Percentiles rank a stretch among this genome's conserved stretches.
Evolutionary conservation across 495 filamentous ascomycete species (phyloP).

Genomic region (Trichodelitschia bisporula): DNA sequence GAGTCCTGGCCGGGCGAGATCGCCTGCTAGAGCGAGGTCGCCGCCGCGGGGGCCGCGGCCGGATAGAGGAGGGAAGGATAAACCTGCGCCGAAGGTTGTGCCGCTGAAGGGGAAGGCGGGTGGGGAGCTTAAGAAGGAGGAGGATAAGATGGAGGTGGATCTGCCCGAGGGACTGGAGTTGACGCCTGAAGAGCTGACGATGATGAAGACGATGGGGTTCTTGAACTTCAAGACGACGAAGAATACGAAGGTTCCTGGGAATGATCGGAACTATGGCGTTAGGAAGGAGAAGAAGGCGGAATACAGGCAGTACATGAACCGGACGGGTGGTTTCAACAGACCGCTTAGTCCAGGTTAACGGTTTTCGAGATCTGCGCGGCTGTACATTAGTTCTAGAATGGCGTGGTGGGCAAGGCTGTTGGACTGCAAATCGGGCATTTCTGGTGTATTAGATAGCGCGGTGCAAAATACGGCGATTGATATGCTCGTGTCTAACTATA

Average conservation of each 20-base stretch:
- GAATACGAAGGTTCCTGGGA: constrained; percentile 71
- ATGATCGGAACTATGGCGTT: constrained; percentile 54
- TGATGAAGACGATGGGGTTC: constrained; percentile 78
- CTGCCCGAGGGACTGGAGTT: constrained; percentile 13
- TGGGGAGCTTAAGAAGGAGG: constrained; percentile 14
- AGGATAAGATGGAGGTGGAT: constrained; percentile 13
- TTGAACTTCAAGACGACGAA: constrained; percentile 68
- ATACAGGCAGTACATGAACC: constrained; percentile 98
- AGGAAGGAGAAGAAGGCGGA: constrained; percentile 87
- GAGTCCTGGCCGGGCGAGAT: too few species aligned
- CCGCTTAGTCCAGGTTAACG: constrained; percentile 40
- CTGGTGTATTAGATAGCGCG: too few species aligned
- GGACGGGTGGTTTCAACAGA: constrained; percentile 85
- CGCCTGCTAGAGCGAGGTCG: too few species aligned
- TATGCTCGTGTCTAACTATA: too few species aligned
- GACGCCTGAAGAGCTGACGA: too few species aligned
- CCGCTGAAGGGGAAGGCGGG: constrained; percentile 1
- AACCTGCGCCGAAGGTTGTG: neutral
- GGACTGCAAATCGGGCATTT: too few species aligned
- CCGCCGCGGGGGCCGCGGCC: constrained; percentile 8
- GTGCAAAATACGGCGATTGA: too few species aligned
- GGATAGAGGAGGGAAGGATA: constrained; percentile 2
- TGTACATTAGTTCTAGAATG: too few species aligned
- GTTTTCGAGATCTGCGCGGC: too few species aligned
- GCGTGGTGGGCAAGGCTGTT: too few species aligned